phyloP scores from a whole-genome alignment of 495 filamentous ascomycete species.

The Talaromyces wortmannii region DNA sequence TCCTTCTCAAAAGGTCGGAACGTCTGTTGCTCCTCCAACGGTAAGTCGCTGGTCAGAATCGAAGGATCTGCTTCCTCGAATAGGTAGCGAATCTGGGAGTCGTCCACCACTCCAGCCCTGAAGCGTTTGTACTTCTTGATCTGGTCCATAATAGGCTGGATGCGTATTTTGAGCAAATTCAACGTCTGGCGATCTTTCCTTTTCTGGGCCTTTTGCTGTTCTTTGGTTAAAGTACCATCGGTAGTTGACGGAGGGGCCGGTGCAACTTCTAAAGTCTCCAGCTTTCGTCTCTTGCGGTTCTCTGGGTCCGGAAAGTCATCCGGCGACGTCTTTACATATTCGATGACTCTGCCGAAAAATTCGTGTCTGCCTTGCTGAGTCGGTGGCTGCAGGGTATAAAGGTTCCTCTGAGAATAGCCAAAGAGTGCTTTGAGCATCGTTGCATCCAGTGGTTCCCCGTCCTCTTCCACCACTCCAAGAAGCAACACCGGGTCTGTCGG shows the following conservation, averaged over 20 bases:
- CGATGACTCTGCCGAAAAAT: constrained; percentile 68
- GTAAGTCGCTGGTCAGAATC: constrained; percentile 69
- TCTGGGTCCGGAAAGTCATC: constrained; percentile 78
- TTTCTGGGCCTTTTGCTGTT: constrained; percentile 73
- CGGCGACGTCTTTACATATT: constrained; percentile 69
- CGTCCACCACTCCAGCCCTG: constrained; percentile 68
- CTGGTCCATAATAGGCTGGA: constrained; percentile 93
- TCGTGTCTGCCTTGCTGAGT: constrained; percentile 56
- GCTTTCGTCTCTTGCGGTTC: constrained; percentile 75
- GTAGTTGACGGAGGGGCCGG: constrained; percentile 61
- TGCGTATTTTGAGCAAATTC: constrained; percentile 76
- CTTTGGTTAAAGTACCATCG: constrained; percentile 50
- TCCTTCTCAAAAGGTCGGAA: constrained; percentile 69
- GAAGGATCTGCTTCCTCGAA: constrained; percentile 79
- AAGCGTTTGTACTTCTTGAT: constrained; percentile 85
- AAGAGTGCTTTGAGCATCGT: constrained; percentile 72
- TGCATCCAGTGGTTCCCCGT: constrained; percentile 46
- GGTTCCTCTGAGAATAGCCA: constrained; percentile 72
- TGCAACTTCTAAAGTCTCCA: constrained; percentile 70
- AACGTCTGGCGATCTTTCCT: constrained; percentile 71
- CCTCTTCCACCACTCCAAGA: constrained; percentile 69
- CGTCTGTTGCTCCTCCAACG: constrained; percentile 45
- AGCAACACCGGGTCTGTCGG: constrained; percentile 85
- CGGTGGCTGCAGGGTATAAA: constrained; percentile 61
- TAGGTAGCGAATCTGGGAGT: constrained; percentile 66